Base-by-base conservation (phyloP, 2,329 filamentous ascomycete genomes). In the Fusarium sp. region DNA sequence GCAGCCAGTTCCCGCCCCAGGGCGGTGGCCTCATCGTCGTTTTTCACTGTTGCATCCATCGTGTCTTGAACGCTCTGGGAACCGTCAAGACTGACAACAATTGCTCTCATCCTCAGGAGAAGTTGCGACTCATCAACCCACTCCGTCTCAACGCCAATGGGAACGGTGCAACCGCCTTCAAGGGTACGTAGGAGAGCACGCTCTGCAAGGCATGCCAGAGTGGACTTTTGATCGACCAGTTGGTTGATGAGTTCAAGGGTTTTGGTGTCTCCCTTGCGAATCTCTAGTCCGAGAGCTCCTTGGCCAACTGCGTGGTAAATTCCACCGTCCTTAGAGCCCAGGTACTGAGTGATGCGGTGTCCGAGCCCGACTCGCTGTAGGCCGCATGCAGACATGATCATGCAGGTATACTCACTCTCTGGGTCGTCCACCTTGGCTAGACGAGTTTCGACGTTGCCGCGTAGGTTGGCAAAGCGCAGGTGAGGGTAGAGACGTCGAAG, bases 371-470 rank as follows among this genome's bases (percentile, higher is more conserved):
- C 20, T 13, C 59, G 40, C 20, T 62, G 36, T 4, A 62, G 40
- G 5, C 59, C 59, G 1, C 31, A 33, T n/a, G 59, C 59, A 16
- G 59, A 42, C 36, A 62, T 42, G 31, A 62, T 62, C 36, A 62
- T 62, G 42, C 36, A 42, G n/a, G 29, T 62, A 6, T 45, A 35
- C 40, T 62, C 59, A 2, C 13, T 42, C 10, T 62, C 59, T 0
- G 40, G 36, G 25, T 58, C 25, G 3, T 62, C 59, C 1, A 62
- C 25, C 20, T 62, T 62, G 29, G 29, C 16, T 1, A 62, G 29
- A 11, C 59, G 59, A 20, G 59, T 62, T 6, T 62, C 59, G 31
- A 62, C 36, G 20, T 62, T 62, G n/a, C 59, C 59, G 8, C 59
- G 38, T 6, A 45, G 29, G 14, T 62, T 40, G 29, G 38, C 36